Base-by-base conservation (phyloP, 495 filamentous ascomycete genomes). In the Apodospora peruviana region DNA sequence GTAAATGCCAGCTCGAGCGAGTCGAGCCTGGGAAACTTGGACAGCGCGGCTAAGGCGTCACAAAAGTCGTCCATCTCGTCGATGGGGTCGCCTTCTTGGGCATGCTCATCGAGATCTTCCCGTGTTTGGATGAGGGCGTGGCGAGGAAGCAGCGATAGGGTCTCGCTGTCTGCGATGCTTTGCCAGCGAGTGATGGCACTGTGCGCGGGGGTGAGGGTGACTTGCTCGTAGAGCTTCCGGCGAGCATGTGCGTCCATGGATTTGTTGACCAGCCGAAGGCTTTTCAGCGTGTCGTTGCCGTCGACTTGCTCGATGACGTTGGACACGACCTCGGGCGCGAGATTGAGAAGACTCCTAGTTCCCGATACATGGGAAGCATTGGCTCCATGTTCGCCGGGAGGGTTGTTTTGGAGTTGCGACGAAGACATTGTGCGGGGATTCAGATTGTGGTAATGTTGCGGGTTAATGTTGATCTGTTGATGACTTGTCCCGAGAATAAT, bases 311-410 rank as follows among this genome's bases (percentile, higher is more conserved):
- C 2, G 37, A 40, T 20, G 14, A 40, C 18, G 37, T 40, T 40
- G 37, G 12, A 10, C 14, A 40, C 18, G 14, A 40, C 18, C 37
- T 40, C 37, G 37, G 37, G 37, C 37, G 37, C 37, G 18, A 40
- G 37, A 8, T 20, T 20, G 8, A n/a, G 37, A 17, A 40, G 61
- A 54, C n/a, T n/a, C n/a, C n/a, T n/a, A n/a, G n/a, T n/a, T n/a
- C n/a, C n/a, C n/a, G n/a, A n/a, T n/a, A n/a, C n/a, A n/a, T n/a
- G n/a, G n/a, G n/a, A n/a, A n/a, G n/a, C n/a, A n/a, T n/a, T n/a
- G n/a, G n/a, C n/a, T n/a, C n/a, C n/a, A n/a, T n/a, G n/a, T n/a
- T n/a, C n/a, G n/a, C n/a, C n/a, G n/a, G n/a, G n/a, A n/a, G n/a
- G n/a, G n/a, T n/a, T n/a, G n/a, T n/a, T n/a, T n/a, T n/a, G n/a